Percentiles rank a stretch among this genome's conserved stretches.
phyloP scores from a whole-genome alignment of 352 stramenopile genomes.

The Phytophthora pistaciae region DNA sequence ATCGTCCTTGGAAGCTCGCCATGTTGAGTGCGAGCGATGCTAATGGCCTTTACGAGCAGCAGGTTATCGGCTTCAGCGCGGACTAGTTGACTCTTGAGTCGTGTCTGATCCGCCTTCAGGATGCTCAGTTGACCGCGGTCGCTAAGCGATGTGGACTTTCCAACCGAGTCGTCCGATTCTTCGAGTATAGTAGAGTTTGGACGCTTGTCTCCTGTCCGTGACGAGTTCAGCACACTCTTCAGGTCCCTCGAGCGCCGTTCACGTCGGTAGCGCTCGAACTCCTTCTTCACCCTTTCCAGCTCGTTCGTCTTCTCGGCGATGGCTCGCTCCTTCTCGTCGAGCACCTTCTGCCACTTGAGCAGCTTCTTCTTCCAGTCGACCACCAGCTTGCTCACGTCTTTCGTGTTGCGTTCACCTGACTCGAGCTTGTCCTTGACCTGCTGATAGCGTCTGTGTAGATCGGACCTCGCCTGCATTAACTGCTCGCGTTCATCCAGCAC shows the following conservation, averaged over 20 bases:
- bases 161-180: constrained; percentile 9
- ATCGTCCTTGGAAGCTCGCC: constrained; percentile 64
- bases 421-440: constrained; percentile 35
- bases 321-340: constrained; percentile 52
- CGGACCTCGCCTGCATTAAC: constrained; percentile 36
- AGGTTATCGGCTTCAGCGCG: constrained; percentile 68
- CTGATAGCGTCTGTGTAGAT: constrained; percentile 30
- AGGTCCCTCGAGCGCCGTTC: constrained; percentile 48
- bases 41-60: constrained; percentile 71
- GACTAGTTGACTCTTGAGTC: constrained; percentile 70
- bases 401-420: constrained; percentile 28
- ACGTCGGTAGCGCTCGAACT: constrained; percentile 43
- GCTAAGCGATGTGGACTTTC: constrained; percentile 14
- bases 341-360: constrained; percentile 51
- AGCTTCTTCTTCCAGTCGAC: constrained; percentile 67
- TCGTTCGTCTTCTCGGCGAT: constrained; percentile 44
- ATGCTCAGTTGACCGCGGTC: constrained; percentile 42
- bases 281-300: constrained; percentile 28
- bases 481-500: constrained; percentile 45
- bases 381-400: constrained; percentile 48
- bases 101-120: constrained; percentile 55
- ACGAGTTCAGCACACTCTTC: constrained; percentile 38
- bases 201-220: background rate
- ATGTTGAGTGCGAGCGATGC: constrained; percentile 61
- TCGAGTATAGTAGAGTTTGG: background rate